Percentiles rank a stretch among this genome's conserved stretches.
Evolutionary conservation across 345 rosid species (phyloP).

Genomic region (Heritiera littoralis): DNA sequence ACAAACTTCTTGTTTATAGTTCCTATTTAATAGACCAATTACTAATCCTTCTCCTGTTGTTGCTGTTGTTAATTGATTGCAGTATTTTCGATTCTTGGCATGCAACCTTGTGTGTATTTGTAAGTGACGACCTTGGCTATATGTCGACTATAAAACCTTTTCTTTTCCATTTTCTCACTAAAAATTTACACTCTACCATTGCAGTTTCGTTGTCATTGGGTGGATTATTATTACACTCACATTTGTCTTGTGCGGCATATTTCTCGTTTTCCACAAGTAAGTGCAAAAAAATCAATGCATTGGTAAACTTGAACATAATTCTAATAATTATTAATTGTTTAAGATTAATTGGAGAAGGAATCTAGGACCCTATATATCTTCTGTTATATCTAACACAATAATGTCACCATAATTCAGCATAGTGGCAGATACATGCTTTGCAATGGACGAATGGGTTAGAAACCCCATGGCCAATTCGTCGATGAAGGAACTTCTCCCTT

Average conservation of each 20-base stretch:
- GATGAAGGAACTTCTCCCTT: slow-evolving; percentile 65
- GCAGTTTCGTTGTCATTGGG: slow-evolving; percentile 50
- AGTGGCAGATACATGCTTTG: slow-evolving; percentile 67
- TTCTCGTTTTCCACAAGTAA: slow-evolving; percentile 63
- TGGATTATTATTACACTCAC: slow-evolving; percentile 58
- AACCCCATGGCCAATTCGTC: slow-evolving; percentile 70
- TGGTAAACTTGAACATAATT: neutral
- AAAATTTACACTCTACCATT: neutral
- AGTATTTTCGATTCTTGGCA: slow-evolving; percentile 52
- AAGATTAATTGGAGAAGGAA: too few relatives aligned
- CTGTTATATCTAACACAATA: neutral
- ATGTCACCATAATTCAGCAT: slow-evolving; percentile 36
- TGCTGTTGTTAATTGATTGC: slow-evolving; percentile 8
- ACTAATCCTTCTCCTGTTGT: neutral
- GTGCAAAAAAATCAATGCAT: neutral
- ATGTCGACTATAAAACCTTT: neutral
- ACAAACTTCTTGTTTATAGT: neutral
- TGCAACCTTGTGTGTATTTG: slow-evolving; percentile 46
- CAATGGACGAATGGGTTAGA: slow-evolving; percentile 83
- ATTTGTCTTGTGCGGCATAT: slow-evolving; percentile 45
- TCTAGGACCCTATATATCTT: too few relatives aligned
- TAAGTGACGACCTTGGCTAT: slow-evolving; percentile 31
- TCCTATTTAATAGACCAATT: neutral
- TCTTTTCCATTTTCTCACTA: neutral
- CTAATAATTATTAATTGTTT: too few relatives aligned